Conservation (phyloP, 345 rosid species). For the Arabis hirsuta region DNA sequence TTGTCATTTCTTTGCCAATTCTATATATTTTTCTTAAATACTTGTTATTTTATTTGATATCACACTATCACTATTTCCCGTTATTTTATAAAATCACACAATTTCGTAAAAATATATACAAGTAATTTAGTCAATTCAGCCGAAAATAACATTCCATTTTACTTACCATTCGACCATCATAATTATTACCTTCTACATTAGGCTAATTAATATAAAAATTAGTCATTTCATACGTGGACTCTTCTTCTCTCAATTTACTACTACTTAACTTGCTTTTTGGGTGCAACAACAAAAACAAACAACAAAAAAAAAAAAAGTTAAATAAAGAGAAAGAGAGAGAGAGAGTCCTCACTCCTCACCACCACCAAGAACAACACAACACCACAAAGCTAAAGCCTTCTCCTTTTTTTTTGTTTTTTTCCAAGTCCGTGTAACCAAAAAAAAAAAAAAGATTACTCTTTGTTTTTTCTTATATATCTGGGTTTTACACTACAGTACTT, state of each 20-base stretch:
- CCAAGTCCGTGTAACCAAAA: conserved; percentile 7
- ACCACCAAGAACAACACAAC: conserved; percentile 40
- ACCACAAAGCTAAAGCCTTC: conserved; percentile 45
- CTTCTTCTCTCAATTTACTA: conserved; percentile 35
- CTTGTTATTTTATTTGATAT: too few species aligned
- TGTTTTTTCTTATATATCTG: conserved; percentile 22
- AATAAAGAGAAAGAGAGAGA: conserved; percentile 38
- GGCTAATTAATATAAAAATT: too few species aligned
- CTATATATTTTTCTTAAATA: too few species aligned
- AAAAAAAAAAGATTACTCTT: conserved; percentile 21
- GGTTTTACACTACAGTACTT: conserved; percentile 23
- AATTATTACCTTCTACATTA: too few species aligned
- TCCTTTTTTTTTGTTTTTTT: conserved; percentile 11
- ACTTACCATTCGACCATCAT: too few species aligned
- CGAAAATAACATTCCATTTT: too few species aligned
- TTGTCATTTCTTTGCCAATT: too few species aligned
- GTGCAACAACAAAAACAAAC: conserved; percentile 58
- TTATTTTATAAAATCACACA: too few species aligned
- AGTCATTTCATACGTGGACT: conserved; percentile 34
- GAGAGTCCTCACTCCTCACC: neutral
- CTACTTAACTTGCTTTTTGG: conserved; percentile 47
- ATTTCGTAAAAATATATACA: too few species aligned
- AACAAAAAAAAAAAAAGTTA: conserved; percentile 43
- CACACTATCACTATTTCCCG: too few species aligned
- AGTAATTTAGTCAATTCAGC: too few species aligned